These are phyloP conservation scores for Tetracentron sinense DNA, from an alignment of 164 flowering plant genomes.

Conservation along the genomic window DNA sequence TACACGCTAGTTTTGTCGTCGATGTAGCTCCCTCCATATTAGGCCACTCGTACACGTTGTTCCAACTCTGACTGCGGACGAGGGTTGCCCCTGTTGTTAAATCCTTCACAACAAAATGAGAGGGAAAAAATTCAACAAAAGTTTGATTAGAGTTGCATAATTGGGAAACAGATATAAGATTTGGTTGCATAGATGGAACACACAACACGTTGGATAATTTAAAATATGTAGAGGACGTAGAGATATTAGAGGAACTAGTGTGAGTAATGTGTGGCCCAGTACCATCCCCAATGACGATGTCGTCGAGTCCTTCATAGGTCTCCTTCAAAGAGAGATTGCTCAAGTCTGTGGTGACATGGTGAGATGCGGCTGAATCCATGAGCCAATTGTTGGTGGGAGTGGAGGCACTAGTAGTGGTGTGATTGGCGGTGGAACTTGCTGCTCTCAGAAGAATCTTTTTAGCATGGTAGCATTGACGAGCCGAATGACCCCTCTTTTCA, in stretches of 20 bases:
- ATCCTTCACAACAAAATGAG: slow-evolving; percentile 18
- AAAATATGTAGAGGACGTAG: neutral
- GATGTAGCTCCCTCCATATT: neutral
- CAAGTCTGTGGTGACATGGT: neutral
- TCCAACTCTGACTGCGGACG: neutral
- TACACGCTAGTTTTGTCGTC: too few species aligned
- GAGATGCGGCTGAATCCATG: too few species aligned
- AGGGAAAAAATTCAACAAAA: too few species aligned
- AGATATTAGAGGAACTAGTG: neutral
- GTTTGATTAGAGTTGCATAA: neutral
- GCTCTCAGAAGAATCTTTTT: too few species aligned
- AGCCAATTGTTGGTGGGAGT: too few species aligned
- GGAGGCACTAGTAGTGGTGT: neutral
- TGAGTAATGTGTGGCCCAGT: slow-evolving; percentile 1
- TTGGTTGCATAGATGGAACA: slow-evolving; percentile 5
- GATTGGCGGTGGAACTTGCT: neutral
- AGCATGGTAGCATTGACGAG: too few species aligned
- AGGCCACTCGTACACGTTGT: slow-evolving; percentile 8
- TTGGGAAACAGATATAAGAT: neutral
- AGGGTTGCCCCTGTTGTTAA: neutral
- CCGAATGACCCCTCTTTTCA: neutral
- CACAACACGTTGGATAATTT: slow-evolving; percentile 1
- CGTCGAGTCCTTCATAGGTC: neutral
- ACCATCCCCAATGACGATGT: neutral
- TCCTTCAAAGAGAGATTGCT: neutral